A percentile compares a stretch with the other conserved stretches of the same genome.
These are phyloP conservation scores for Colletotrichum filicis DNA, from an alignment of 2,329 filamentous ascomycete genomes.

Conservation along the genomic window DNA sequence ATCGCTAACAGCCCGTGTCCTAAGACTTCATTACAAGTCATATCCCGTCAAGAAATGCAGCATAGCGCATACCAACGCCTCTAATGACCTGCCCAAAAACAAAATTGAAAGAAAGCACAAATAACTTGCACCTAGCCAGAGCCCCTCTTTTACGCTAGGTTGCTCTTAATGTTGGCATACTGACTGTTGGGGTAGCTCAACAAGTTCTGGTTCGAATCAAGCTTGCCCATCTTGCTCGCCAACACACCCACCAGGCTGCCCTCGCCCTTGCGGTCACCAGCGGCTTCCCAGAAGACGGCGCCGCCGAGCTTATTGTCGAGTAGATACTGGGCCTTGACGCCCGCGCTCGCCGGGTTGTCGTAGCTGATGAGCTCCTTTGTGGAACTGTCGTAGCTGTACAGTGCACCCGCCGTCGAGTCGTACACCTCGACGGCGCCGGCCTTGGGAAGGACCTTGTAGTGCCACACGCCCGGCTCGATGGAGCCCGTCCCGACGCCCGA, in stretches of 20 bases:
- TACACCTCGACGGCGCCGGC: slow-evolving; percentile 65
- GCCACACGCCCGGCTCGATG: slow-evolving; percentile 72
- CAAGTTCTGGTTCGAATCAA: slow-evolving; percentile 64
- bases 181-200: slow-evolving; percentile 66
- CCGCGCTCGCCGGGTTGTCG: slow-evolving; percentile 69
- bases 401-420: slow-evolving; percentile 69
- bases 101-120: not conserved
- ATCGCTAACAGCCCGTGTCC: not conserved
- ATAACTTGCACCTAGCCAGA: not conserved
- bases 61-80: not conserved
- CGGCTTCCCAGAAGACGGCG: slow-evolving; percentile 87
- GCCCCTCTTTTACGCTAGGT: not conserved
- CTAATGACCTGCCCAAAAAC: not conserved
- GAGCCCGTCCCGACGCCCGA: slow-evolving; percentile 70
- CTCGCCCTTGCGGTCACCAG: slow-evolving; percentile 66
- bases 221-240: slow-evolving; percentile 54
- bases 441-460: slow-evolving; percentile 78
- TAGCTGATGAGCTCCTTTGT: slow-evolving; percentile 76
- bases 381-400: slow-evolving; percentile 76
- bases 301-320: slow-evolving; percentile 72
- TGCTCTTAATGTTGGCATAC: slow-evolving; percentile 66
- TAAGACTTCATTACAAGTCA: not conserved
- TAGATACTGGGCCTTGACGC: slow-evolving; percentile 73
- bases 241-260: slow-evolving; percentile 69
- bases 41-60: not conserved